Evolutionary conservation across 495 filamentous ascomycete genomes (phyloP), one percentile per base, ranked within the genome.

Genomic region (Paragyromitra xinjiangensis): DNA sequence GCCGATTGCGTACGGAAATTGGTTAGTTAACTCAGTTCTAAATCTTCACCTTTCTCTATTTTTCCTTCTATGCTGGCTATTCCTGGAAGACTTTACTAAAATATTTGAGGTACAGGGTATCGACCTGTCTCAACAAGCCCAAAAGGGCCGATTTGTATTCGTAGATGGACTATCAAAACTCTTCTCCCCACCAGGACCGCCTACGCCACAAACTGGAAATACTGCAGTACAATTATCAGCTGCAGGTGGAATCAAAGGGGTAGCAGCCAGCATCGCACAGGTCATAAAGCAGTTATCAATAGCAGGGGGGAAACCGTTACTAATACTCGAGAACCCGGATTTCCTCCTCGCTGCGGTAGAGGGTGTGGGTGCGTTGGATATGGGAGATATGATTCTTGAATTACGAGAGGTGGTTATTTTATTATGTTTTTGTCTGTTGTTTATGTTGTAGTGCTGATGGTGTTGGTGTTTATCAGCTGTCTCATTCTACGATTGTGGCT

Each of bases 131-230:
- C 88, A 86, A 9, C 82, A 90, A 16, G 84, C 83, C 74, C 83
- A 85, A 58, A 88, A 87, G 73, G 87, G 87, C 22, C 85, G 85
- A 66, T 91, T 94, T 78, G 84, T 85, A 37, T 95, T 92, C 78
- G 84, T 95, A 58, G 93, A 97, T 81, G 93, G 92, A 4, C 83
- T 95, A 42, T 88, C 84, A 59, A 85, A 85, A 50, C 79, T 93
- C n/a, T 91, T 89, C 75, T 78, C 82, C 44, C 71, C 81, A 0
- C 79, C 81, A 40, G 48, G 22, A 0, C 66, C 16, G 2, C 12
- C 22, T 24, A 9, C 29, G 34, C 48, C 51, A 12, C 53, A 37
- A 40, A 16, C 29, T 53, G 24, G 39, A n/a, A 53, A 19, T 42
- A 24, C 37, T 8, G 26, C 56, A 0, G 44, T 7, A 6, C 44